phyloP scores from a whole-genome alignment of 75 land plant genomes.

The Cunninghamia lanceolata region DNA sequence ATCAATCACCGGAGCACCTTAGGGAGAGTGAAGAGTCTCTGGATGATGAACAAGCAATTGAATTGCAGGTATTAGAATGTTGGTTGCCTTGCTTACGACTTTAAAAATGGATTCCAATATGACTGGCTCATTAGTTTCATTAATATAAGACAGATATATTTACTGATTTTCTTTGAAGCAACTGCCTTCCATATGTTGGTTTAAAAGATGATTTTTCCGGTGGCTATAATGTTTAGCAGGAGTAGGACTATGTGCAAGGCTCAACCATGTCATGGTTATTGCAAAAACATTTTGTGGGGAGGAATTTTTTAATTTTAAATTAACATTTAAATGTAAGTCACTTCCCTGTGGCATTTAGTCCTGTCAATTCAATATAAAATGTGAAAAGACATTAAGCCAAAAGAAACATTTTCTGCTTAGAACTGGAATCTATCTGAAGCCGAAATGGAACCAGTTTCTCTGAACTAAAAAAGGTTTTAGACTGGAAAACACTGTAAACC shows the following conservation, averaged over 20 bases:
- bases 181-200: background rate
- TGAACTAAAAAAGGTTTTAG: background rate
- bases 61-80: slow-evolving; percentile 38
- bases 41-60: slow-evolving; percentile 18
- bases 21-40: slow-evolving; percentile 47
- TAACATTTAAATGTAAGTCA: background rate
- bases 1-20: slow-evolving; percentile 6
- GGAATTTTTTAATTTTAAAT: background rate
- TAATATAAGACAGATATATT: background rate
- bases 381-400: background rate
- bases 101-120: slow-evolving; percentile 9
- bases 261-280: background rate
- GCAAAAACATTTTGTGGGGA: background rate
- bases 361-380: background rate
- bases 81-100: background rate
- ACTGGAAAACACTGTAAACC: background rate
- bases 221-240: background rate
- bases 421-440: background rate
- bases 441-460: background rate
- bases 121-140: background rate
- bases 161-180: background rate
- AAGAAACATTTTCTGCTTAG: background rate
- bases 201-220: background rate
- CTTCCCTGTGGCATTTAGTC: background rate
- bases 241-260: background rate